These are phyloP conservation scores for Onygenales sp. DNA, from an alignment of 2,329 filamentous ascomycete genomes.

Conservation along the genomic window DNA sequence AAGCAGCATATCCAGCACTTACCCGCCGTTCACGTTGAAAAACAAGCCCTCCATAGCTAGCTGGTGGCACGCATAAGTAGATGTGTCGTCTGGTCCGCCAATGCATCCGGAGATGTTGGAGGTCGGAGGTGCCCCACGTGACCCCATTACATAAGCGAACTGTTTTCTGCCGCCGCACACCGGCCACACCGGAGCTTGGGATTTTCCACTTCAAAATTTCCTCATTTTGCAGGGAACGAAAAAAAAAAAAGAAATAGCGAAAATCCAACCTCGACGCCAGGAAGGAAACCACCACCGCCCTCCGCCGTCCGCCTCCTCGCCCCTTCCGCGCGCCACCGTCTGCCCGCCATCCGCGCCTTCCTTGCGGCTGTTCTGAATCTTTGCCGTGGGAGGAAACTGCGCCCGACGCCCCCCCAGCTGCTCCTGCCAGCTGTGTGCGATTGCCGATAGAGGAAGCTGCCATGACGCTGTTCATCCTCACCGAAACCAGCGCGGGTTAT, in stretches of 20 bases:
- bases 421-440: not conserved
- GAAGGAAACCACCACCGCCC: not conserved
- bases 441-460: constrained; percentile 19
- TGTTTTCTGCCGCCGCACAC: constrained; percentile 3
- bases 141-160: not conserved
- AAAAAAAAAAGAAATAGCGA: constrained; percentile 15
- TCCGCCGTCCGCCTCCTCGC: not conserved
- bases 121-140: not conserved
- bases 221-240: constrained; percentile 4
- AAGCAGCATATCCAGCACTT: constrained; percentile 22
- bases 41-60: constrained; percentile 74
- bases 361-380: not conserved
- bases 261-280: constrained; percentile 11
- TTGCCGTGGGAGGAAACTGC: not conserved
- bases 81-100: not conserved
- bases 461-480: constrained; percentile 88
- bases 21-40: constrained; percentile 93
- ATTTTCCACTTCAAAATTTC: constrained; percentile 28
- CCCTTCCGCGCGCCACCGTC: not conserved
- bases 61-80: not conserved
- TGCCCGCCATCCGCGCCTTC: not conserved
- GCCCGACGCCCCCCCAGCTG: constrained; percentile 3
- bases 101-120: too few species aligned
- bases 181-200: constrained; percentile 21
- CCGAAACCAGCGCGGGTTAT: constrained; percentile 92